Percentiles rank a stretch among this genome's conserved stretches.
phyloP scores from a whole-genome alignment of 2,329 filamentous ascomycete genomes.

The Massarina eburnea region DNA sequence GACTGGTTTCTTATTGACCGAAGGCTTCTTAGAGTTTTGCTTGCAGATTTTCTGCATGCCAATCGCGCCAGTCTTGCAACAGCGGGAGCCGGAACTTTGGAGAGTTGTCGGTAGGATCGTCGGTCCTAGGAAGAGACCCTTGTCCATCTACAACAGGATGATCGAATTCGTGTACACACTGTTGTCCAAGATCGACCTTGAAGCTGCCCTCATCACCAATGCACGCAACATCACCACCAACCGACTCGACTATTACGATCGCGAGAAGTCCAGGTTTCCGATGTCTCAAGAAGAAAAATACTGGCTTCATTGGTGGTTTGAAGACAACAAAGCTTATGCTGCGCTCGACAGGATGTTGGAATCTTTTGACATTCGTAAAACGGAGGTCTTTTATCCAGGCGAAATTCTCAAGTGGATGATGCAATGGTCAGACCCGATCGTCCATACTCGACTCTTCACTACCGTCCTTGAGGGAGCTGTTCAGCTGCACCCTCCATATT shows the following conservation, averaged over 20 bases:
- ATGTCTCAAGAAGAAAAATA: constrained; percentile 25
- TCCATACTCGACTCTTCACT: constrained; percentile 18
- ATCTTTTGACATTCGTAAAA: constrained; percentile 31
- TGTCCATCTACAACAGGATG: constrained; percentile 33
- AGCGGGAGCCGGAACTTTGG: constrained; percentile 22
- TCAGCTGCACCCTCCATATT: constrained; percentile 23
- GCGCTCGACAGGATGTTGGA: constrained; percentile 41
- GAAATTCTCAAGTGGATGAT: constrained; percentile 38
- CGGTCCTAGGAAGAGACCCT: constrained; percentile 31
- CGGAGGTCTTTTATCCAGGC: constrained; percentile 36
- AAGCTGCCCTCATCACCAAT: constrained; percentile 11
- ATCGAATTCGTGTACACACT: constrained; percentile 32
- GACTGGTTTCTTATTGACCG: constrained; percentile 27
- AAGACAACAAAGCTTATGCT: constrained; percentile 30
- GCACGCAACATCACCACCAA: constrained; percentile 6
- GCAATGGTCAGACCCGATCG: constrained; percentile 14
- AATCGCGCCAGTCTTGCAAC: constrained; percentile 15
- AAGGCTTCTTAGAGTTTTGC: constrained; percentile 31
- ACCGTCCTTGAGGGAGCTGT: constrained; percentile 35
- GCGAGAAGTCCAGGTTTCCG: constrained; percentile 27
- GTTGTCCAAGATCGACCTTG: constrained; percentile 31
- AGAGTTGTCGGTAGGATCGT: constrained; percentile 29
- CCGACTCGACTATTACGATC: constrained; percentile 24
- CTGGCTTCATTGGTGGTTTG: constrained; percentile 29
- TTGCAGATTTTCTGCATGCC: constrained; percentile 34